These are phyloP conservation scores for Rheum nobile DNA, from an alignment of 148 eudicot genomes.

Conservation along the genomic window DNA sequence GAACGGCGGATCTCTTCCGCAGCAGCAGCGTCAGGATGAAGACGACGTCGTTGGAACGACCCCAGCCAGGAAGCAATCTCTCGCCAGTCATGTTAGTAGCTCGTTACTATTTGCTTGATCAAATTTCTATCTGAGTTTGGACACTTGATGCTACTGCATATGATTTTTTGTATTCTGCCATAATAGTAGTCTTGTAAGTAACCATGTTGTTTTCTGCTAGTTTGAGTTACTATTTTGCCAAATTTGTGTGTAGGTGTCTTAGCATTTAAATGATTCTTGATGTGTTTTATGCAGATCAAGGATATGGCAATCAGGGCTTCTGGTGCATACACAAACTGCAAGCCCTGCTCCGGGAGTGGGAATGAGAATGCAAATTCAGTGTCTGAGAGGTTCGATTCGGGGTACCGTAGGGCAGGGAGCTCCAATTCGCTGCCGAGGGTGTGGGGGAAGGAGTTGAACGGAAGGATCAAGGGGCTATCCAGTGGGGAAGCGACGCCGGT, in stretches of 20 bases:
- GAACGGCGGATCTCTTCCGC: constrained; percentile 34
- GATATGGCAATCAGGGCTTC: constrained; percentile 85
- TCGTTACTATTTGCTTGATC: background rate
- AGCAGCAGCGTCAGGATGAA: constrained; percentile 19
- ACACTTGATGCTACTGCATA: too few species aligned
- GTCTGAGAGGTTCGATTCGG: constrained; percentile 44
- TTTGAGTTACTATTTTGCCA: too few species aligned
- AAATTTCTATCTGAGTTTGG: background rate
- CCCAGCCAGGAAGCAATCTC: constrained; percentile 53
- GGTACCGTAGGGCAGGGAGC: constrained; percentile 52
- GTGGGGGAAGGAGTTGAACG: constrained; percentile 74
- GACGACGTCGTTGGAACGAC: constrained; percentile 39
- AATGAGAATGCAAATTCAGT: constrained; percentile 28
- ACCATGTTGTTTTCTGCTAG: background rate
- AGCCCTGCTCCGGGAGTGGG: constrained; percentile 58
- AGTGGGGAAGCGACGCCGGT: constrained; percentile 78
- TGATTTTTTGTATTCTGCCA: too few species aligned
- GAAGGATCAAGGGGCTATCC: constrained; percentile 61
- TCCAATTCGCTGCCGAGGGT: constrained; percentile 37
- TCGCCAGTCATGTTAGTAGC: constrained; percentile 49
- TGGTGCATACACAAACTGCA: constrained; percentile 75
- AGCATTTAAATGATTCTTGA: background rate
- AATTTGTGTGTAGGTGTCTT: background rate
- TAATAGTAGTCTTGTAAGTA: too few species aligned
- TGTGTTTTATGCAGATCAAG: constrained; percentile 46